Percentiles rank a stretch among this genome's conserved stretches.
Conservation (phyloP, 1,139 yeast genomes). For the Hemisphaericaspora xylanilytica region DNA sequence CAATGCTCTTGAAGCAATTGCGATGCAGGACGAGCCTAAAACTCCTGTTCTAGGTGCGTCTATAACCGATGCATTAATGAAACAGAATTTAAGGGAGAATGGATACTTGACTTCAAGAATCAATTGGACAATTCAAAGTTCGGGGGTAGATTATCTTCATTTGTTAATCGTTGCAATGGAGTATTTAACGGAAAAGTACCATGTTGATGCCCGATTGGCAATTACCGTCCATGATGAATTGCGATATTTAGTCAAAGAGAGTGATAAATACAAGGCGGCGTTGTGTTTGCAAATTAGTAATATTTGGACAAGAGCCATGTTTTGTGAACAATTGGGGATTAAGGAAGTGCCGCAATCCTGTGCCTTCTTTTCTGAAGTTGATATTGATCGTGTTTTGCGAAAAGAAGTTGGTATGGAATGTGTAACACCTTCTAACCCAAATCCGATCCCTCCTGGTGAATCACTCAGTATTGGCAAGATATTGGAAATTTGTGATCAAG, state of each 20-base stretch:
- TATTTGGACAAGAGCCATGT: conserved; percentile 95
- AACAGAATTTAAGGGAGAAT: conserved; percentile 58
- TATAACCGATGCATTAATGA: conserved; percentile 79
- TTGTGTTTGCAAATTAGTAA: conserved; percentile 85
- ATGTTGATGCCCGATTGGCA: conserved; percentile 73
- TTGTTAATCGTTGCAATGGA: conserved; percentile 85
- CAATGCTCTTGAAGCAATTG: conserved; percentile 83
- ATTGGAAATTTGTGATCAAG: conserved; percentile 32
- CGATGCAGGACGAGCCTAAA: conserved; percentile 75
- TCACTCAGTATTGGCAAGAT: conserved; percentile 60
- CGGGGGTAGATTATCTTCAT: conserved; percentile 96
- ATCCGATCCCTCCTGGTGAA: conserved; percentile 76
- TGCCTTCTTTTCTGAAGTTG: conserved; percentile 94
- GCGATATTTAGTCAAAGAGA: conserved; percentile 71
- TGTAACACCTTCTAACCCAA: conserved; percentile 82
- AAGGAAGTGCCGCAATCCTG: conserved; percentile 89
- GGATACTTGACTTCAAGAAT: conserved; percentile 86
- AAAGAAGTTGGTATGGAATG: conserved; percentile 90
- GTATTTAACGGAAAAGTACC: conserved; percentile 62
- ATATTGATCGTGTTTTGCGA: conserved; percentile 80
- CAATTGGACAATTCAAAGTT: conserved; percentile 97
- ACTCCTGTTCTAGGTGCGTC: conserved; percentile 95
- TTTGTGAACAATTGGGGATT: conserved; percentile 89
- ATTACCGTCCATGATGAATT: conserved; percentile 96
- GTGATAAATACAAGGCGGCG: conserved; percentile 73